These are phyloP conservation scores for Oryza glumipatula DNA, from an alignment of 176 grass and related monocot genomes.

Conservation along the genomic window DNA sequence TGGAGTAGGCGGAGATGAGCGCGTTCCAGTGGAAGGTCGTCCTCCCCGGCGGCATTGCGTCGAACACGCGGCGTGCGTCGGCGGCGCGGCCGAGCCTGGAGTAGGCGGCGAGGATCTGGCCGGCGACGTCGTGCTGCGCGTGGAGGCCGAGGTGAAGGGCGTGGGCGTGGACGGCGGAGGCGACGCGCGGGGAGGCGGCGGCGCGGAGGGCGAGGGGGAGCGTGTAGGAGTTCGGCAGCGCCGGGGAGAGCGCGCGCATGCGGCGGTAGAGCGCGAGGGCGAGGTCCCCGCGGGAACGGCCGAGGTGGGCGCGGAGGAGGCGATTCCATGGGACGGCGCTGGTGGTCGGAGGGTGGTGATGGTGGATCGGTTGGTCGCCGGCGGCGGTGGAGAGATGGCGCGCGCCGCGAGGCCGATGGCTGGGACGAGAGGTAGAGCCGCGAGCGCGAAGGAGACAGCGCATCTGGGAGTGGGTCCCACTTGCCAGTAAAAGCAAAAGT, in stretches of 20 bases:
- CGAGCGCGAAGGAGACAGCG: slow-evolving; percentile 8
- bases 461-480: slow-evolving; percentile 25
- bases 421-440: background rate
- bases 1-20: slow-evolving; percentile 63
- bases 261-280: slow-evolving; percentile 52
- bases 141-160: slow-evolving; percentile 50
- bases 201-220: slow-evolving; percentile 61
- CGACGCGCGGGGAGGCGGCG: slow-evolving; percentile 7
- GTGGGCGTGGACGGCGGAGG: slow-evolving; percentile 49
- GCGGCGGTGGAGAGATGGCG: background rate
- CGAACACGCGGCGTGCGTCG: slow-evolving; percentile 50
- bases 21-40: slow-evolving; percentile 62
- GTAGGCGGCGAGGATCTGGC: slow-evolving; percentile 56
- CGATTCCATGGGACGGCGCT: slow-evolving; percentile 55
- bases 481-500: background rate
- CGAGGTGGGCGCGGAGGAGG: slow-evolving; percentile 52
- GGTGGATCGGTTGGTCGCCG: background rate
- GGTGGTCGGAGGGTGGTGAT: slow-evolving; percentile 10
- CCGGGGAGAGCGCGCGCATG: slow-evolving; percentile 49
- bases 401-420: background rate
- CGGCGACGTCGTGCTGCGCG: slow-evolving; percentile 48
- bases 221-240: slow-evolving; percentile 60
- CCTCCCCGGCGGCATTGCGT: slow-evolving; percentile 49
- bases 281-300: slow-evolving; percentile 16
- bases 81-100: slow-evolving; percentile 33